Conservation (phyloP, 768 basidiomycete genomes). For the Lactifluus hygrophoroides region DNA sequence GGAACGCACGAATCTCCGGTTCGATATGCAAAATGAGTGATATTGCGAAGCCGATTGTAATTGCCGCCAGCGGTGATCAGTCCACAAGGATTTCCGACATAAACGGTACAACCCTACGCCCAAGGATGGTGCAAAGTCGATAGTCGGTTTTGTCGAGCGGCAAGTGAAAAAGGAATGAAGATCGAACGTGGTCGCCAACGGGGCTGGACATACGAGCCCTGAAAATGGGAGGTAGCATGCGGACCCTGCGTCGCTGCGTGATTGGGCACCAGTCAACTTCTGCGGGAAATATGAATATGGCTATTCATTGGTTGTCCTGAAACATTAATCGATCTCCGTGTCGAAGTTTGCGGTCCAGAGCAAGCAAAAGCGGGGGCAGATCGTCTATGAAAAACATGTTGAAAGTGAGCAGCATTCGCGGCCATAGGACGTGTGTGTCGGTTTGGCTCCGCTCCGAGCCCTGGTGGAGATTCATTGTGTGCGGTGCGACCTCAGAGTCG, state of each 20-base stretch:
- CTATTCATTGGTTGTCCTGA: neutral
- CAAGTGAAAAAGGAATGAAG: neutral
- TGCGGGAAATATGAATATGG: neutral
- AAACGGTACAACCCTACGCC: neutral
- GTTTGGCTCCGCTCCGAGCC: neutral
- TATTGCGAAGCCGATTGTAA: neutral
- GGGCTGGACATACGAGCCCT: neutral
- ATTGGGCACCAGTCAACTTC: neutral
- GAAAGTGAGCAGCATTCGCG: neutral
- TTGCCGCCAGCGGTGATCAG: neutral
- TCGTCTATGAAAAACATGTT: constrained; percentile 13
- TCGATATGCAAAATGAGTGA: neutral
- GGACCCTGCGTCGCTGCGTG: neutral
- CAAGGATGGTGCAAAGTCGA: neutral
- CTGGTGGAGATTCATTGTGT: neutral
- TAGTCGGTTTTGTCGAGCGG: neutral
- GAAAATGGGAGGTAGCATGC: neutral
- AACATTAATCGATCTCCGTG: constrained; percentile 5
- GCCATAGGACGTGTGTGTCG: neutral
- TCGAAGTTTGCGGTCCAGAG: neutral
- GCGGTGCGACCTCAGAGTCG: neutral
- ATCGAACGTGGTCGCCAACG: too few relatives aligned
- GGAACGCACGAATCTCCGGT: neutral
- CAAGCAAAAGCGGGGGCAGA: constrained; percentile 1
- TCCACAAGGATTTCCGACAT: constrained; percentile 2